Evolutionary conservation across 305 asterid species (phyloP).

Genomic region (Nicotiana rustica): DNA sequence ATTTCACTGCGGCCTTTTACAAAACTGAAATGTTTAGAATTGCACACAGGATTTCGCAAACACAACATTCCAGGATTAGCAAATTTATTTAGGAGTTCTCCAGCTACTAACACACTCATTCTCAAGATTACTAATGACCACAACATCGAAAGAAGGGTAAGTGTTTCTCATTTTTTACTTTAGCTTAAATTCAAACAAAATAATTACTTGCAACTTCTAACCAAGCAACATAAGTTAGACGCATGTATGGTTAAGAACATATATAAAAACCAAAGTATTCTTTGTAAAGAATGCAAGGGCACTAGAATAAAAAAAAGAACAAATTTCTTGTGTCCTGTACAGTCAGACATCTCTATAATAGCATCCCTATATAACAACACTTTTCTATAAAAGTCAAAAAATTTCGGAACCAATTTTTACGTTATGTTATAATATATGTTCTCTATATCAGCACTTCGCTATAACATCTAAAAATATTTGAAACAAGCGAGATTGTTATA

Average conservation of each 20-base stretch:
- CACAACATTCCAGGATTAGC: constrained; percentile 68
- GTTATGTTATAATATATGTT: no score
- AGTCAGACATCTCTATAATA: no score
- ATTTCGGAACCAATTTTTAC: no score
- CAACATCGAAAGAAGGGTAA: constrained; percentile 57
- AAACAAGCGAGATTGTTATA: no score
- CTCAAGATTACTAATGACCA: constrained; percentile 56
- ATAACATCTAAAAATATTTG: no score
- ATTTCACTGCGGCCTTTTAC: constrained; percentile 52
- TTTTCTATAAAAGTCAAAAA: no score
- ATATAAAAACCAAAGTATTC: no score
- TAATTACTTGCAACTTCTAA: not conserved
- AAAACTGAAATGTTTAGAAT: constrained; percentile 63
- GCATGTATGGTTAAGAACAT: no score
- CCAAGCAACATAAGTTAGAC: not conserved
- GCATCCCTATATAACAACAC: no score
- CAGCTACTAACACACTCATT: constrained; percentile 57
- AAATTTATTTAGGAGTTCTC: constrained; percentile 60
- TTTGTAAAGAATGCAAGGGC: not conserved
- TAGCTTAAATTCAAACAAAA: not conserved
- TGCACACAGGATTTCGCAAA: constrained; percentile 62
- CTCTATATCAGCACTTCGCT: no score
- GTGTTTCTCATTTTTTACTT: constrained; percentile 19
- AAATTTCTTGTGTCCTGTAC: not conserved
- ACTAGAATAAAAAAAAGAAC: not conserved